These are phyloP conservation scores for Rosa rugosa DNA, from an alignment of 306 rosid genomes.

Conservation along the genomic window DNA sequence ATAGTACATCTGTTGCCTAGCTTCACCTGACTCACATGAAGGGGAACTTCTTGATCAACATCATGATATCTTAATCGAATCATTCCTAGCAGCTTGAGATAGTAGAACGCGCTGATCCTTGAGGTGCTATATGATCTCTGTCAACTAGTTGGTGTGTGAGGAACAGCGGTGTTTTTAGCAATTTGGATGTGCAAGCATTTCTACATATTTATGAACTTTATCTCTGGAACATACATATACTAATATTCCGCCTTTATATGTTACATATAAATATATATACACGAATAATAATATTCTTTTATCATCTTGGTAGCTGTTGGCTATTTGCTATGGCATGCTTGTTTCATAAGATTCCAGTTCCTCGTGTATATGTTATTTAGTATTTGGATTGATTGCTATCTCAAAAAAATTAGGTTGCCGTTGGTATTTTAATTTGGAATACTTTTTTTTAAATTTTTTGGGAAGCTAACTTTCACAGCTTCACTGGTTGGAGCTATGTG, in stretches of 20 bases:
- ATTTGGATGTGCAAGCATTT: neutral
- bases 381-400: neutral
- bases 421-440: neutral
- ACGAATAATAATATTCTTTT: too few species aligned
- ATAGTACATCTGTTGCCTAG: constrained; percentile 12
- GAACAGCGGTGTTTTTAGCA: neutral
- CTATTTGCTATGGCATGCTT: neutral
- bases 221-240: neutral
- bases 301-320: neutral
- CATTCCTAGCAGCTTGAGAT: neutral
- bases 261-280: neutral
- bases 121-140: neutral
- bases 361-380: neutral
- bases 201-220: neutral
- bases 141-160: neutral
- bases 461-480: too few species aligned
- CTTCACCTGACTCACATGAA: neutral
- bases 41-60: neutral
- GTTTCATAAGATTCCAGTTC: neutral
- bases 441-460: too few species aligned
- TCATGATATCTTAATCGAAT: neutral
- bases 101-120: neutral
- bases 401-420: neutral
- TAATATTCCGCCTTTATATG: neutral
- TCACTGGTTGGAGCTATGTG: too few species aligned